Base-by-base conservation (phyloP, 352 stramenopile genomes). In the Phytopythium mirpurense region DNA sequence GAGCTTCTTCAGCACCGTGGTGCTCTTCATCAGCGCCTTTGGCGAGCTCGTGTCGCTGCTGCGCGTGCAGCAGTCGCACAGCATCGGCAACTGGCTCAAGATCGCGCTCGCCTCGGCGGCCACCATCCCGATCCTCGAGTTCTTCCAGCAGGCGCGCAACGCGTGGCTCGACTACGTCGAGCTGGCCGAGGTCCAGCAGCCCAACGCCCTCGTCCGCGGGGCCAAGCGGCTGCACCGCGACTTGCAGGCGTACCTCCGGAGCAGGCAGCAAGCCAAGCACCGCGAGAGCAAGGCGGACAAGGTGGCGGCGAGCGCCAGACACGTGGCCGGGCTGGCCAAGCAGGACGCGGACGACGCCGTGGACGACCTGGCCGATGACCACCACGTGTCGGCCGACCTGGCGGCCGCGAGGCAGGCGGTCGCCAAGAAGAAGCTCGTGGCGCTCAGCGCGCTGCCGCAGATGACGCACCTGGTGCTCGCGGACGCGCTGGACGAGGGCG, bases 101-200 rank as follows among this genome's bases (percentile, higher is more conserved):
- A 63, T 70, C 27, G 70, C 70, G 5, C 53, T 86, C 12, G 63
- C 80, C 21, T 62, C 72, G 1, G 59, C 74, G 1, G 46, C 66
- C 0, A 63, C 82, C 1, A 55, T 70, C 0, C 72, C 74, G 5
- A 1, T 78, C 9, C 49, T 86, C 6, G 74, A 86, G 55, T 68
- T 83, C 18, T 80, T 82, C 35, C 65, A 83, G 41, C 72, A 83
- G 16, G 32, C 67, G 14, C 70, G 83, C 45, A 74, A 79, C 42
- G 59, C 62, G 11, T 86, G 83, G 31, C 62, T 83, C 9, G 67
- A 80, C 11, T 83, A 80, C 43, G 59, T 67, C 9, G 72, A 83
- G 41, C 57, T 57, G 0, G 58, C 58, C 1, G 67, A 79, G 40
- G n/a, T n/a, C n/a, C n/a, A n/a, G n/a, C n/a, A n/a, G n/a, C n/a